Percentiles rank a stretch among this genome's conserved stretches.
Evolutionary conservation across 148 eudicot species (phyloP).

Genomic region (Polygonum maritimum): DNA sequence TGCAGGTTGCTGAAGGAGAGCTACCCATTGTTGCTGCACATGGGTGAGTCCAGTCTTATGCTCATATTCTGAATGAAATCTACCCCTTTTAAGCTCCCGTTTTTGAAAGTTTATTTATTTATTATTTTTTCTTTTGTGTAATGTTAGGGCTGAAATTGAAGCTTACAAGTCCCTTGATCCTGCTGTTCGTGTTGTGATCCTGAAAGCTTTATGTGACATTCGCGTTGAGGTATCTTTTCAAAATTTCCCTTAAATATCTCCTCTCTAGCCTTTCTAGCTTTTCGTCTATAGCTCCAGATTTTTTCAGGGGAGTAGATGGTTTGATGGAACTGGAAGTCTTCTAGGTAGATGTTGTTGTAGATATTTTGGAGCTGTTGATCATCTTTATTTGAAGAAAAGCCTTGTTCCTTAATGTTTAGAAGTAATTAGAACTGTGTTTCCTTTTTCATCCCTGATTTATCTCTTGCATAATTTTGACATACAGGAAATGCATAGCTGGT

Average conservation of each 20-base stretch:
- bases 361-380: background rate
- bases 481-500: background rate
- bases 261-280: background rate
- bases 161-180: slow-evolving; percentile 76
- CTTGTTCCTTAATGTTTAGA: background rate
- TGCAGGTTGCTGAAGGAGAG: slow-evolving; percentile 97
- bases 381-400: background rate
- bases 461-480: background rate
- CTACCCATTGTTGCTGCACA: slow-evolving; percentile 84
- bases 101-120: slow-evolving; percentile 9
- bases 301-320: background rate
- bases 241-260: background rate
- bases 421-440: background rate
- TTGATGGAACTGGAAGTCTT: too few species aligned
- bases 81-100: background rate
- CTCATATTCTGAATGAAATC: background rate
- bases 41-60: slow-evolving; percentile 47
- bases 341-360: too few species aligned
- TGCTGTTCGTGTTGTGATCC: slow-evolving; percentile 66
- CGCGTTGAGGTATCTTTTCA: slow-evolving; percentile 76
- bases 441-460: background rate
- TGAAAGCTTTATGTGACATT: slow-evolving; percentile 92
- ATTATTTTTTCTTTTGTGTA: background rate
- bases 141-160: slow-evolving; percentile 71
- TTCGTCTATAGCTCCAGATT: background rate